Evolutionary conservation across 2,329 filamentous ascomycete species (phyloP).

Genomic region (Colletotrichum sp.): DNA sequence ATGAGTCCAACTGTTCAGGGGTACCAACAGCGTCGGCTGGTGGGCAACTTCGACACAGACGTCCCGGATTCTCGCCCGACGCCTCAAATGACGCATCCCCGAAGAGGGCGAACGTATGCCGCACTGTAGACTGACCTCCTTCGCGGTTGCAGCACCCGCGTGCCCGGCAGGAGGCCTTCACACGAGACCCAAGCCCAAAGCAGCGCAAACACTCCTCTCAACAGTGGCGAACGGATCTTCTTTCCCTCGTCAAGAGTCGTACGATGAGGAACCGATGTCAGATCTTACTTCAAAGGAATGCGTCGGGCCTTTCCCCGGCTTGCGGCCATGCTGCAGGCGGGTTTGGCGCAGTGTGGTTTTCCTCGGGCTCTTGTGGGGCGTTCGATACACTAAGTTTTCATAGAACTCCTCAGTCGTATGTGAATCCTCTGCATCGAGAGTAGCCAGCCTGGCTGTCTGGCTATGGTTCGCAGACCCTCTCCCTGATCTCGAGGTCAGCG

Average conservation of each 20-base stretch:
- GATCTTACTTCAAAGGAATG: not conserved
- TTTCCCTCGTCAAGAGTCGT: not conserved
- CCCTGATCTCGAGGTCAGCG: not conserved
- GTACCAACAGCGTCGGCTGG: not conserved
- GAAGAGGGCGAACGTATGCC: not conserved
- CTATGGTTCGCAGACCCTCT: not conserved
- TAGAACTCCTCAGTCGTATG: not conserved
- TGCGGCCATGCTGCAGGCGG: not conserved
- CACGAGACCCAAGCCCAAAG: not conserved
- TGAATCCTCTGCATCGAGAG: not conserved
- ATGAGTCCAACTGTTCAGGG: not conserved
- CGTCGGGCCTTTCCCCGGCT: not conserved
- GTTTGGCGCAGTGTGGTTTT: not conserved
- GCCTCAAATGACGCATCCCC: not conserved
- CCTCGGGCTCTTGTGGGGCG: not conserved
- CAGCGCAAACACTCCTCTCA: not conserved
- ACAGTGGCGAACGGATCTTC: not conserved
- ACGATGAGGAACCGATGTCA: not conserved
- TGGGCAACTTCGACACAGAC: not conserved
- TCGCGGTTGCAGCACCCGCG: not conserved
- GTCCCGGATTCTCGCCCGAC: not conserved
- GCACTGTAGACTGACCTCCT: not conserved
- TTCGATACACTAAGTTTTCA: not conserved
- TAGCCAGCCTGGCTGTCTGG: not conserved
- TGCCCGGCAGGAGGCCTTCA: not conserved